phyloP scores from a whole-genome alignment of 2,329 filamentous ascomycete genomes.

The Diaporthe sp. region DNA sequence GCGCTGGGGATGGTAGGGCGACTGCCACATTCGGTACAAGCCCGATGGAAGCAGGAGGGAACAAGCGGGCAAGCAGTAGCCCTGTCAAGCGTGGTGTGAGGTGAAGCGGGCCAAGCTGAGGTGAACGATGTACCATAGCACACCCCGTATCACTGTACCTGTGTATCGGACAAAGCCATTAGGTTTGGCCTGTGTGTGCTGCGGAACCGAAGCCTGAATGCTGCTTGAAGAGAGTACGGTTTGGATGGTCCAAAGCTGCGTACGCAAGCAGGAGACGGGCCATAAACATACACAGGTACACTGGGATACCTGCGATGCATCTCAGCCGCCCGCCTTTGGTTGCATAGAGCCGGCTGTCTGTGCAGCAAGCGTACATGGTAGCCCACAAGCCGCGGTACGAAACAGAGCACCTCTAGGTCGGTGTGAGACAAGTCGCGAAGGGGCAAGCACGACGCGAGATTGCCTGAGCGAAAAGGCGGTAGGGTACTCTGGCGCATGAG shows the following conservation, averaged over 20 bases:
- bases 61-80: constrained; percentile 29
- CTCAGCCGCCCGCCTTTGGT: constrained; percentile 16
- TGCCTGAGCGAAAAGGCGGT: constrained; percentile 33
- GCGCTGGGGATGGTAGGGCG: constrained; percentile 24
- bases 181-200: constrained; percentile 21
- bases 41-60: constrained; percentile 26
- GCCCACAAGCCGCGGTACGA: constrained; percentile 26
- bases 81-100: constrained; percentile 30
- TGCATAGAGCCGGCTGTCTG: constrained; percentile 26
- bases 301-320: background rate
- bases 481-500: constrained; percentile 26
- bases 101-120: constrained; percentile 27
- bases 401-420: constrained; percentile 29
- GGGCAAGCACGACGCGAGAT: constrained; percentile 25
- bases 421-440: constrained; percentile 33
- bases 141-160: constrained; percentile 24
- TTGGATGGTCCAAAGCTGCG: constrained; percentile 4
- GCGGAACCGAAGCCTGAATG: constrained; percentile 3
- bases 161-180: constrained; percentile 10
- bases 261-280: constrained; percentile 7
- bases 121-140: constrained; percentile 17
- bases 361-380: constrained; percentile 22
- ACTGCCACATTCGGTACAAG: constrained; percentile 29
- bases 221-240: background rate
- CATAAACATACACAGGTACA: background rate